Base-by-base conservation (phyloP, 345 rosid species). In the Psidium guajava region DNA sequence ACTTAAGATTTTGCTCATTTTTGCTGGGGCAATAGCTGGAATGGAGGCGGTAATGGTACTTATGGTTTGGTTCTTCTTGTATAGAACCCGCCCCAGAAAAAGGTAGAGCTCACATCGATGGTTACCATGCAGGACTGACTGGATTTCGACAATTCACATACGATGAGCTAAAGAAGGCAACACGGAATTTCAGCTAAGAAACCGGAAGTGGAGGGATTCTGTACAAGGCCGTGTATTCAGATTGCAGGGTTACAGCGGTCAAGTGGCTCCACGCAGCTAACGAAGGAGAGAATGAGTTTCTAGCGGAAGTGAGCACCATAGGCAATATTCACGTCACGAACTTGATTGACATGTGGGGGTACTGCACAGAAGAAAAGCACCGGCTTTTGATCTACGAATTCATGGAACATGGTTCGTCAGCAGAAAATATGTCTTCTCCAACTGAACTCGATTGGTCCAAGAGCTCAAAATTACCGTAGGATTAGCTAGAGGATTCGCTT, bases 321-420 rank as follows among this genome's bases (percentile, higher is more conserved):
- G 88, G 91, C 83, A 74, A 89, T 81, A 86, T 86, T 16, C 73
- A 89, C 53, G 89, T 87, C 83, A 51, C 84, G 69, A 84, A 81
- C 83, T 85, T 89, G 86, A 86, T 87, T 55, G 87, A 85, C 84
- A 80, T 85, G 85, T 75, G 87, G 82, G 90, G 90, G 44, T 87
- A 85, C 85, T 89, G 89, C 51, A 82, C 86, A 8, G 85, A 89
- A 61, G 88, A 86, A 42, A 42, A 42, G 44, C 44, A 42, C 44
- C 44, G 44, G 44, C 44, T 42, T 42, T 42, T 42, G 44, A 42
- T 42, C 44, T 42, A 42, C 44, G 44, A 42, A 42, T 42, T 42
- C 44, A 42, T 42, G 44, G 44, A 42, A 42, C 44, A 42, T 42
- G 44, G 44, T 5, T 42, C 44, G 5, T 42, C 5, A 42, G 44